These are phyloP conservation scores for Aphanoascus verrucosus DNA, from an alignment of 2,329 filamentous ascomycete genomes.

Conservation along the genomic window DNA sequence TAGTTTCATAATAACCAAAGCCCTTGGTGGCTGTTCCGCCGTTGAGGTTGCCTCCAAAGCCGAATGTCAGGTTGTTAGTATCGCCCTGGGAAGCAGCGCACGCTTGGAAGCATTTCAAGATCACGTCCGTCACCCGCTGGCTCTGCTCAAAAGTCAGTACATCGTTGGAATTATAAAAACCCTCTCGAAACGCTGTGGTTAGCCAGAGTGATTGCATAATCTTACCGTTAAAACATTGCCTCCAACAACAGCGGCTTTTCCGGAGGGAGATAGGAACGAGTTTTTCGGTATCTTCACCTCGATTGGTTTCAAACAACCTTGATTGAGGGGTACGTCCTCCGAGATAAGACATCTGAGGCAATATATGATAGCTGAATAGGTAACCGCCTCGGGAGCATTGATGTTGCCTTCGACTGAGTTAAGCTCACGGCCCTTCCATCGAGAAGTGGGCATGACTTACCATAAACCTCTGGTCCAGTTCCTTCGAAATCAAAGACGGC, in stretches of 20 bases:
- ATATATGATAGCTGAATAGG: conserved; percentile 72
- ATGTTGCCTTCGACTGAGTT: conserved; percentile 44
- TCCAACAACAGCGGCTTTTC: conserved; percentile 63
- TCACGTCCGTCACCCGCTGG: conserved; percentile 66
- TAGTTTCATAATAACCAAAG: conserved; percentile 76
- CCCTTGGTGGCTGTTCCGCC: conserved; percentile 47
- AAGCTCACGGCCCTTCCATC: neutral
- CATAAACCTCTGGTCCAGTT: conserved; percentile 66
- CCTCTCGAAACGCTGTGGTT: neutral
- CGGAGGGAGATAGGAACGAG: conserved; percentile 61
- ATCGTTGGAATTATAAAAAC: neutral
- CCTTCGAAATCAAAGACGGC: conserved; percentile 66
- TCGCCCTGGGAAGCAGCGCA: conserved; percentile 66
- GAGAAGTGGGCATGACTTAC: conserved; percentile 25
- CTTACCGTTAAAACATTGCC: conserved; percentile 62
- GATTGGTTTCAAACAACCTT: conserved; percentile 67
- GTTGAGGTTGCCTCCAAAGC: conserved; percentile 56
- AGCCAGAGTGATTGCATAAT: neutral
- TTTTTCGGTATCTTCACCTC: conserved; percentile 58
- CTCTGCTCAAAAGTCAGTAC: conserved; percentile 25
- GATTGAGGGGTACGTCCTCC: conserved; percentile 70
- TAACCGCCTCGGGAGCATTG: conserved; percentile 68
- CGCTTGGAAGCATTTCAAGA: conserved; percentile 63
- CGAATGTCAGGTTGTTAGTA: conserved; percentile 70
- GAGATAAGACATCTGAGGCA: conserved; percentile 64